Conservation (phyloP, 2,329 filamentous ascomycete genomes). For the Waltergamsia citrina region DNA sequence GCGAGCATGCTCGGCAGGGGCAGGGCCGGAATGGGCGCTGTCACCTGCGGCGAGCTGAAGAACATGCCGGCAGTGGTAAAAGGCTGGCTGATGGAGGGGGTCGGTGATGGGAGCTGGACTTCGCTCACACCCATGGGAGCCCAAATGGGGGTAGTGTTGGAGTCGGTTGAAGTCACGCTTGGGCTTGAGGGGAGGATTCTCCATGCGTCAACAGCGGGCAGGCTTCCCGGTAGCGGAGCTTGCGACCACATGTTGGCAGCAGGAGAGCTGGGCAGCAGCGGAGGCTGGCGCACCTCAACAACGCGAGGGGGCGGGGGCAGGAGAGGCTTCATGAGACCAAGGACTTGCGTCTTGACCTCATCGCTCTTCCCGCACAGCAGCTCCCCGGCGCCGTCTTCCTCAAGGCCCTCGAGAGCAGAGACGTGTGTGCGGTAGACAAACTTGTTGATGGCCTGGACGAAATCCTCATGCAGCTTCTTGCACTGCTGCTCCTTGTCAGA, state of each 20-base stretch:
- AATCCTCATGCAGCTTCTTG: slow-evolving; percentile 96
- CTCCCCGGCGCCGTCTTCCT: slow-evolving; percentile 94
- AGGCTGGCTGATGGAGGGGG: slow-evolving; percentile 66
- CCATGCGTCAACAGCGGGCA: slow-evolving; percentile 77
- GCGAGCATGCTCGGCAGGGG: slow-evolving; percentile 81
- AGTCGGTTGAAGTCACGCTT: slow-evolving; percentile 63
- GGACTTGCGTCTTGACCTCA: slow-evolving; percentile 82
- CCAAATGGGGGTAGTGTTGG: slow-evolving; percentile 64
- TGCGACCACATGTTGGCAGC: slow-evolving; percentile 75
- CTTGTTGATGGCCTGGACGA: slow-evolving; percentile 92
- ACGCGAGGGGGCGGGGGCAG: slow-evolving; percentile 80
- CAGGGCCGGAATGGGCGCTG: slow-evolving; percentile 64
- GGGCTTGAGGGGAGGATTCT: slow-evolving; percentile 85
- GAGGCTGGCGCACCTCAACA: slow-evolving; percentile 79
- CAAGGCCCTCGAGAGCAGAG: slow-evolving; percentile 83
- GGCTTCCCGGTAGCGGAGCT: slow-evolving; percentile 50
- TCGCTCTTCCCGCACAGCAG: slow-evolving; percentile 85
- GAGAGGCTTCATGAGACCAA: slow-evolving; percentile 78
- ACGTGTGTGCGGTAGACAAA: slow-evolving; percentile 90
- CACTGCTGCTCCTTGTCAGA: slow-evolving; percentile 91
- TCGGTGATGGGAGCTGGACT: slow-evolving; percentile 66
- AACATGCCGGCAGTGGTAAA: slow-evolving; percentile 64
- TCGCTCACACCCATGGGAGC: slow-evolving; percentile 67
- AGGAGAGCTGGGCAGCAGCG: slow-evolving; percentile 76
- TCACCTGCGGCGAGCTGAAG: slow-evolving; percentile 70